Evolutionary conservation across 2,329 filamentous ascomycete species (phyloP).

Genomic region (Aspergillus felis): DNA sequence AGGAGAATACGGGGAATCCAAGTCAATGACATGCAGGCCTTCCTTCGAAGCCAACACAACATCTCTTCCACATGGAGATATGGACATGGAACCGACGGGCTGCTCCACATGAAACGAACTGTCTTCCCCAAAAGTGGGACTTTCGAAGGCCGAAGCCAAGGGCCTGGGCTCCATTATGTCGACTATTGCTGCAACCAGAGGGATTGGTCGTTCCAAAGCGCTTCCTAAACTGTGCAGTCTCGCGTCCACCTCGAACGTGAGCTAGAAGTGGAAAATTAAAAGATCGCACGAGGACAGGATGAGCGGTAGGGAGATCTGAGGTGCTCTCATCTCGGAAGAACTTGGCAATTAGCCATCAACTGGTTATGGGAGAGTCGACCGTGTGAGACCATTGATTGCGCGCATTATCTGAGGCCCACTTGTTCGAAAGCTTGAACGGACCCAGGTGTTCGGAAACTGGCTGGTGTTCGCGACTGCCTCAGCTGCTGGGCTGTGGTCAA

Average conservation of each 20-base stretch:
- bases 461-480: neutral
- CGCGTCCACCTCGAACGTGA: neutral
- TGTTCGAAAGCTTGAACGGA: neutral
- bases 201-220: conserved; percentile 3
- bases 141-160: conserved; percentile 65
- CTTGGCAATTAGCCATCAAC: neutral
- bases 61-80: conserved; percentile 86
- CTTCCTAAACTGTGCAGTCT: neutral
- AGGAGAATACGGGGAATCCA: conserved; percentile 83
- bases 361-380: conserved; percentile 1
- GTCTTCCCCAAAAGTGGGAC: conserved; percentile 81
- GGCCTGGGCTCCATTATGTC: conserved; percentile 36
- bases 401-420: conserved; percentile 8
- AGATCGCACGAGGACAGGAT: neutral
- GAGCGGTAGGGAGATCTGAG: neutral
- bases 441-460: neutral
- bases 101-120: conserved; percentile 78
- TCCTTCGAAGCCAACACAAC: conserved; percentile 86
- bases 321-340: conserved; percentile 16
- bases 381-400: neutral
- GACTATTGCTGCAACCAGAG: conserved; percentile 24
- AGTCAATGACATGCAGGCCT: conserved; percentile 84
- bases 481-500: neutral
- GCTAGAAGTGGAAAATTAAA: neutral
- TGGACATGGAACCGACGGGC: conserved; percentile 81